Base-by-base conservation (phyloP, 805 yeast species). In the Candida qinlingensis region DNA sequence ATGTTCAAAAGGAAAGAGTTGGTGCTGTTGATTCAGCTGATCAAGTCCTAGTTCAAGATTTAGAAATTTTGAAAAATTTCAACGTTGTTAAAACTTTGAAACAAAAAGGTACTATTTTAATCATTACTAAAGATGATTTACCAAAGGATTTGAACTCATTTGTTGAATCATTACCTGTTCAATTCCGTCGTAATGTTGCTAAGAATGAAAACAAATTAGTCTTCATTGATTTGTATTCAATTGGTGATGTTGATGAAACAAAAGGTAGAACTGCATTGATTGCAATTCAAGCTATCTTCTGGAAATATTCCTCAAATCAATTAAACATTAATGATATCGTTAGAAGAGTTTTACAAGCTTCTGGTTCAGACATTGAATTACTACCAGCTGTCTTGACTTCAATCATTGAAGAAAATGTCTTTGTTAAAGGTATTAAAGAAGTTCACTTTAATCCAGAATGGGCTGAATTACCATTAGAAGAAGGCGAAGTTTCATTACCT, bases 351-450 rank as follows among this genome's bases (percentile, higher is more conserved):
- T 80, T 85, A 67, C 87, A 84, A 63, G 83, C 94, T 12, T 85
- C 85, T 52, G 94, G 96, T 44, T 77, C 85, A 45, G 89, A 83
- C 54, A 86, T 88, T 51, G 96, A 90, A 69, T 71, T 85, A 50
- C 75, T 89, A 54, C 87, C 86, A 34, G 80, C 85, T 34, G 88
- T 83, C 42, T 72, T 85, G 61, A 81, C 83, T 49, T 79, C 80
- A 49, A 75, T 81, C 45, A 77, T 87, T 47, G 81, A 80, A 44
- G 79, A 81, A 52, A 48, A 44, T 5, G 77, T 77, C 19, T 73
- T 75, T 44, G 78, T 66, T 37, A 61, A 69, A 49, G 77, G 74
- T 43, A 57, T 75, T 41, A 71, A 71, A 41, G 69, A 68, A 43
- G 58, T 75, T 37, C 57, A 47, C 31, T 52, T 61, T 43, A 58